Evolutionary conservation across 257 asterid genomes (phyloP).

Genomic region (Solanum pinnatisectum): DNA sequence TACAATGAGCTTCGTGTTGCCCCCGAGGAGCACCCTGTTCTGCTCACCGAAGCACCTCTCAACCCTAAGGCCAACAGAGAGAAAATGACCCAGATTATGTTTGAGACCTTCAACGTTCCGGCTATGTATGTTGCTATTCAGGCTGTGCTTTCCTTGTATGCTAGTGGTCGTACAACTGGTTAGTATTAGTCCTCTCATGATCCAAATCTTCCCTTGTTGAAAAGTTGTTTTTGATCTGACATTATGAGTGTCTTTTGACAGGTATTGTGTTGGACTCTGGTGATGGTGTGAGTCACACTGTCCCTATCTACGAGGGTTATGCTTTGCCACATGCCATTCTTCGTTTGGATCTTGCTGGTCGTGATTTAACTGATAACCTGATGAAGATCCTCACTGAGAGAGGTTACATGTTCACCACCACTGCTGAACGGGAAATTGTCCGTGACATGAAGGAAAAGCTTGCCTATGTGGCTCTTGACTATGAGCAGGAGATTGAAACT

Average conservation of each 20-base stretch:
- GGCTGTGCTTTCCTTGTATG: conserved; percentile 42
- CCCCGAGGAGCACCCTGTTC: conserved; percentile 44
- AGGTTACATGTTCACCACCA: conserved; percentile 5
- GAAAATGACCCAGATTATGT: conserved; percentile 50
- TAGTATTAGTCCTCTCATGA: not conserved
- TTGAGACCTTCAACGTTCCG: conserved; percentile 41
- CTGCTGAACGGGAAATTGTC: conserved; percentile 7
- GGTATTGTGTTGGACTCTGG: conserved; percentile 5
- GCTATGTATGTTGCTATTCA: conserved; percentile 52
- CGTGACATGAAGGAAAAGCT: conserved; percentile 5
- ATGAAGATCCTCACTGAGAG: conserved; percentile 4
- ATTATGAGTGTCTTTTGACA: not conserved
- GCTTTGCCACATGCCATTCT: conserved; percentile 2
- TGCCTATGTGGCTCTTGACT: conserved; percentile 3
- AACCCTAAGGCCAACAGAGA: conserved; percentile 48
- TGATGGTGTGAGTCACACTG: conserved; percentile 6
- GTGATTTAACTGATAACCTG: not conserved
- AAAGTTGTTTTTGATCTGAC: not conserved
- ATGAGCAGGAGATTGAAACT: not conserved
- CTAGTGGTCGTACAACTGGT: conserved; percentile 54
- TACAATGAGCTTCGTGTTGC: conserved; percentile 51
- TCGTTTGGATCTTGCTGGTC: not conserved
- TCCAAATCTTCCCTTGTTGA: not conserved
- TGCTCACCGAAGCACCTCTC: conserved; percentile 47
- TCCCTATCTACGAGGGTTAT: not conserved